Conservation (phyloP, 371 early-diverging fungal genomes). For the Mucor ambiguus region DNA sequence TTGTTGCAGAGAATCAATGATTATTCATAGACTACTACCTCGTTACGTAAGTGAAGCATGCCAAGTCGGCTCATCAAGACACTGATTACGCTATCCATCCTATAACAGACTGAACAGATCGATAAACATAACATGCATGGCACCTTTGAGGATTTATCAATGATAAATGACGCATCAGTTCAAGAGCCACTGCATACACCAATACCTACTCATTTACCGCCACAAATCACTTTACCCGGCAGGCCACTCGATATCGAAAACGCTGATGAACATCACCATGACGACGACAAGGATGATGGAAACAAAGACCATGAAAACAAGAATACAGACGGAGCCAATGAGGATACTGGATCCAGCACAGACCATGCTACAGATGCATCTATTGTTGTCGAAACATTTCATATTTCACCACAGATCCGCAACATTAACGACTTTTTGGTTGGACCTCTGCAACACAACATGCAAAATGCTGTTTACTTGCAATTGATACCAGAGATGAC, state of each 20-base stretch:
- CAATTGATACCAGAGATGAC: slow-evolving; percentile 24
- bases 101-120: slow-evolving; percentile 12
- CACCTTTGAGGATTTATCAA: slow-evolving; percentile 13
- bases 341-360: neutral
- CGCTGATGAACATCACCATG: neutral
- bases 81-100: neutral
- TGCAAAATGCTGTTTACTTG: slow-evolving; percentile 29
- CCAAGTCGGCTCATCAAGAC: neutral
- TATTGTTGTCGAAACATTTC: slow-evolving; percentile 16
- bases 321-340: neutral
- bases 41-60: slow-evolving; percentile 13
- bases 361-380: neutral
- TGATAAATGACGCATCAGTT: neutral
- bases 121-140: slow-evolving; percentile 24
- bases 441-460: slow-evolving; percentile 26
- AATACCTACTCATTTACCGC: neutral
- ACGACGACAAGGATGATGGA: neutral
- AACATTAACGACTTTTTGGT: slow-evolving; percentile 24
- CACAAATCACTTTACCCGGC: neutral
- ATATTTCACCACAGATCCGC: slow-evolving; percentile 27
- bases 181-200: neutral
- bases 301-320: neutral
- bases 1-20: slow-evolving; percentile 1
- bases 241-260: neutral
- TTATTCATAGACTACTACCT: slow-evolving; percentile 17